Conservation (phyloP, 2,329 filamentous ascomycete species). For the Fusarium robinianum region DNA sequence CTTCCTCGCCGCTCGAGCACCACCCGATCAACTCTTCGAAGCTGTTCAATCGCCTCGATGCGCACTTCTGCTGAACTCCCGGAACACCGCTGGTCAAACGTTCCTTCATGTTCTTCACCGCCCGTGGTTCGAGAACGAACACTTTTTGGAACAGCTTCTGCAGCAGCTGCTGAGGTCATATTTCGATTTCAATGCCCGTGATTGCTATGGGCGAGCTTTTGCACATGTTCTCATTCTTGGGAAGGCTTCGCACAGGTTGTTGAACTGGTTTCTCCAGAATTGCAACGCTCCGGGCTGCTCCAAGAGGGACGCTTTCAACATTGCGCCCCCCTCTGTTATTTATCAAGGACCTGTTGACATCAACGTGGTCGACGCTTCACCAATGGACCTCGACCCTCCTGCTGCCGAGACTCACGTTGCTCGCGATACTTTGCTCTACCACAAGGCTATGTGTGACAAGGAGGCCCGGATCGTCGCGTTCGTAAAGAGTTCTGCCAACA, state of each 20-base stretch:
- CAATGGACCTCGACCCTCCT: constrained; percentile 35
- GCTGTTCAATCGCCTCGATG: constrained; percentile 29
- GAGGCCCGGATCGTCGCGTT: constrained; percentile 33
- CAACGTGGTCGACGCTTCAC: constrained; percentile 5
- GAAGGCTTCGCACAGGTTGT: constrained; percentile 40
- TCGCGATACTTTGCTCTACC: constrained; percentile 3
- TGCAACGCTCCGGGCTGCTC: constrained; percentile 41
- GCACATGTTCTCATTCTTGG: constrained; percentile 51
- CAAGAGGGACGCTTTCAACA: constrained; percentile 56
- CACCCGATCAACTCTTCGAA: constrained; percentile 36
- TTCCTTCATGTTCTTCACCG: constrained; percentile 52
- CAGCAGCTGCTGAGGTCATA: constrained; percentile 18
- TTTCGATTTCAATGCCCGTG: constrained; percentile 45
- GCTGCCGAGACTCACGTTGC: constrained; percentile 4
- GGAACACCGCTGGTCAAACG: constrained; percentile 53
- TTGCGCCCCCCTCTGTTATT: constrained; percentile 27
- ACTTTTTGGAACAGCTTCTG: constrained; percentile 38
- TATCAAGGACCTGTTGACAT: constrained; percentile 12
- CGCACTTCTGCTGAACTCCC: constrained; percentile 30
- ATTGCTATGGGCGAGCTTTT: constrained; percentile 58
- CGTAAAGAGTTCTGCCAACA: constrained; percentile 17
- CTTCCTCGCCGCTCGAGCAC: constrained; percentile 47
- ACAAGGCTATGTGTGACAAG: constrained; percentile 10
- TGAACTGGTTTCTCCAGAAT: constrained; percentile 32
- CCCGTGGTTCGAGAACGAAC: constrained; percentile 40